phyloP scores from a whole-genome alignment of 2,329 filamentous ascomycete species.

The Taxawa tesnikishii region DNA sequence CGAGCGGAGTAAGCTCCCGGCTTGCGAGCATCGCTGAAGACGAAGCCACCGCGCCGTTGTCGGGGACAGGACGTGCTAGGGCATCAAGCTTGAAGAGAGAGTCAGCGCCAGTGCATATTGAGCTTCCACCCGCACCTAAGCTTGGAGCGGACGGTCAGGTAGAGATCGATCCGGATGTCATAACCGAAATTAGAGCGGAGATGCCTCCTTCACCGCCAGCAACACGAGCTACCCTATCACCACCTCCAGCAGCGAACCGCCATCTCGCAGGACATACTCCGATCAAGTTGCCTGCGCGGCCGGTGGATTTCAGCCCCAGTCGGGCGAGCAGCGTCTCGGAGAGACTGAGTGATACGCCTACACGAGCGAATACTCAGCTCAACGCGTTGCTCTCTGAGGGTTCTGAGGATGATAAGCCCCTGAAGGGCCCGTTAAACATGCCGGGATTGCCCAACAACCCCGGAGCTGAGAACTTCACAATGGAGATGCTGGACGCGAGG shows the following conservation, averaged over 20 bases:
- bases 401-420: slow-evolving; percentile 17
- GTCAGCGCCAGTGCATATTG: slow-evolving; percentile 7
- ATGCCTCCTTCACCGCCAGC: slow-evolving; percentile 15
- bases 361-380: slow-evolving; percentile 21
- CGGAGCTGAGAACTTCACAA: slow-evolving; percentile 20
- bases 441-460: slow-evolving; percentile 21
- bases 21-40: slow-evolving; percentile 22
- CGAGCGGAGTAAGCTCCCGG: slow-evolving; percentile 5
- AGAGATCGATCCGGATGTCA: neutral
- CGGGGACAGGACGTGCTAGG: slow-evolving; percentile 4
- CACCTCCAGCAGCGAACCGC: slow-evolving; percentile 17
- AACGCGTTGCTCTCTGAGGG: slow-evolving; percentile 17
- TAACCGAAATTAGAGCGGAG: slow-evolving; percentile 15
- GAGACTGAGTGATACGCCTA: slow-evolving; percentile 22
- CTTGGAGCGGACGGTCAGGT: slow-evolving; percentile 8
- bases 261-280: slow-evolving; percentile 22
- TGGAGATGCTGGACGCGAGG: slow-evolving; percentile 18
- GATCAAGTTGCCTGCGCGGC: slow-evolving; percentile 15
- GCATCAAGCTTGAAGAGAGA: slow-evolving; percentile 6
- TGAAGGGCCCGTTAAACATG: slow-evolving; percentile 22
- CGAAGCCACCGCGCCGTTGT: slow-evolving; percentile 15
- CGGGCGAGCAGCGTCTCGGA: slow-evolving; percentile 11
- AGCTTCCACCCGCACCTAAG: slow-evolving; percentile 1
- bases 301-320: slow-evolving; percentile 14
- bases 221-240: slow-evolving; percentile 13